A percentile compares a stretch with the other conserved stretches of the same genome.
These are phyloP conservation scores for Hordeum pubiflorum DNA, from an alignment of 202 grass and related monocot genomes.

Conservation along the genomic window DNA sequence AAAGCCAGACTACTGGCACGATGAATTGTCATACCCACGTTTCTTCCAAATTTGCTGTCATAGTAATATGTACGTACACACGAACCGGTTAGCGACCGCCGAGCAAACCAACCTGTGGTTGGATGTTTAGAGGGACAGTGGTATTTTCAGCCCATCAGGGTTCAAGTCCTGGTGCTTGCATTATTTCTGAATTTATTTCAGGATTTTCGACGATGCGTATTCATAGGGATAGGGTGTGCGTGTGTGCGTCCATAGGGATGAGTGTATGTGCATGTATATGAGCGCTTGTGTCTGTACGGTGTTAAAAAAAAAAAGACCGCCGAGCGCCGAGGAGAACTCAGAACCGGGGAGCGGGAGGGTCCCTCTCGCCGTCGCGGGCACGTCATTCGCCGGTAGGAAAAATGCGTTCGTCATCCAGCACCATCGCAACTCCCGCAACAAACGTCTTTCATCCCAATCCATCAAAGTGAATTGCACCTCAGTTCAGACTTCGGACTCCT, in stretches of 20 bases:
- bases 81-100: not conserved
- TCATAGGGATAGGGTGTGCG: too few relatives aligned
- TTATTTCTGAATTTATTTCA: too few relatives aligned
- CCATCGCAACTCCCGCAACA: not conserved
- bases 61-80: not conserved
- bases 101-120: too few relatives aligned
- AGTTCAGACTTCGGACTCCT: not conserved
- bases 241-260: too few relatives aligned
- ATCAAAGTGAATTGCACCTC: not conserved
- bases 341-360: not conserved
- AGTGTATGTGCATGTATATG: too few relatives aligned
- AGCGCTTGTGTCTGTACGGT: too few relatives aligned
- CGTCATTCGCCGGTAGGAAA: not conserved
- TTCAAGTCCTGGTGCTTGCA: too few relatives aligned
- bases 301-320: too few relatives aligned
- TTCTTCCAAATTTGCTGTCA: not conserved
- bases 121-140: too few relatives aligned
- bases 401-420: not conserved
- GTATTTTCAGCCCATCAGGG: too few relatives aligned
- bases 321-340: not conserved
- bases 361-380: not conserved
- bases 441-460: not conserved
- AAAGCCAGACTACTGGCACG: not conserved
- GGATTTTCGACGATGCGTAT: too few relatives aligned
- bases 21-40: not conserved